These are phyloP conservation scores for Termitomyces sp. DNA, from an alignment of 768 basidiomycete genomes.

Conservation along the genomic window DNA sequence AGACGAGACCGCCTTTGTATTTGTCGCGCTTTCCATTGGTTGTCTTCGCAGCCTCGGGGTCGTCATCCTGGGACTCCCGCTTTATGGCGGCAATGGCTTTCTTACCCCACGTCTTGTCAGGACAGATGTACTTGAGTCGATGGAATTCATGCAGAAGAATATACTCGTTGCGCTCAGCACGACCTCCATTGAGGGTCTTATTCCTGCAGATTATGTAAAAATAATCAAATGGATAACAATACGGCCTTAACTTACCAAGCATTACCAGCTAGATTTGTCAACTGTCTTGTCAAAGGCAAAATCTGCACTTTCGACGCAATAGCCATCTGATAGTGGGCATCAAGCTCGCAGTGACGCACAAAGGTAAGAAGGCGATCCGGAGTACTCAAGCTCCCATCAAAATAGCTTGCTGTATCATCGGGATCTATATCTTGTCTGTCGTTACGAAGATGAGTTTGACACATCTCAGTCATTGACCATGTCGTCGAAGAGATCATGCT, in stretches of 20 bases:
- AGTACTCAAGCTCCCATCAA: conserved; percentile 77
- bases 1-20: conserved; percentile 97
- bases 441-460: conserved; percentile 79
- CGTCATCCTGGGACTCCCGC: conserved; percentile 47
- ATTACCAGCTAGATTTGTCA: conserved; percentile 95
- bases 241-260: conserved; percentile 64
- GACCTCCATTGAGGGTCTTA: conserved; percentile 94
- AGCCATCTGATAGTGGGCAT: conserved; percentile 97
- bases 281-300: conserved; percentile 84
- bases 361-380: conserved; percentile 83
- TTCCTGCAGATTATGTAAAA: conserved; percentile 58
- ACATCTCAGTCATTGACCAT: conserved; percentile 99
- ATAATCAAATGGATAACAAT: background rate
- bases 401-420: conserved; percentile 88
- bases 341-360: conserved; percentile 90
- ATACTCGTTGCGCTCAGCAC: conserved; percentile 98
- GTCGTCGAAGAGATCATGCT: conserved; percentile 97
- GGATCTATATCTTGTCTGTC: conserved; percentile 94
- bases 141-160: conserved; percentile 99
- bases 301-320: conserved; percentile 93
- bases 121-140: conserved; percentile 90
- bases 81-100: conserved; percentile 50
- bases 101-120: conserved; percentile 89
- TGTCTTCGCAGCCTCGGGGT: conserved; percentile 55
- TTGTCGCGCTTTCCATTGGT: conserved; percentile 82